Conservation (phyloP, 169 alveolate genomes). For the Plasmodium vinckei region DNA sequence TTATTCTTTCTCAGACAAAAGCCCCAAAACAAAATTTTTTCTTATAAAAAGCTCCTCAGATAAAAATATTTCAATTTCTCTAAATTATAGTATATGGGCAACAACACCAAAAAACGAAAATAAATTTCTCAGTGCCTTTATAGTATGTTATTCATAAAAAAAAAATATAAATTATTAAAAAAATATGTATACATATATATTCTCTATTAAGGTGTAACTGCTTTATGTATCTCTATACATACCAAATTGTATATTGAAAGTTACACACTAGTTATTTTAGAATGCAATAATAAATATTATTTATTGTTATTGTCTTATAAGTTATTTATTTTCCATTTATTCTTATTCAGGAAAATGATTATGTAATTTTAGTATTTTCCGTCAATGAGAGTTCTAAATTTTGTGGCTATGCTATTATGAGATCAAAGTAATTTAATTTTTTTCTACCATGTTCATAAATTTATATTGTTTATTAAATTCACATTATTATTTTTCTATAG, state of each 20-base stretch:
- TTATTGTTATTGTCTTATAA: neutral
- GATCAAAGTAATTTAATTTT: conserved; percentile 39
- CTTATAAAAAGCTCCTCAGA: conserved; percentile 81
- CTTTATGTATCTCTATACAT: too few species aligned
- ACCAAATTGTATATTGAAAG: too few species aligned
- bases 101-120: conserved; percentile 82
- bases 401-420: conserved; percentile 85
- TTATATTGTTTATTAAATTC: neutral
- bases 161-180: neutral
- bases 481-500: too few species aligned
- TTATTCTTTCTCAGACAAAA: conserved; percentile 14
- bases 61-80: conserved; percentile 74
- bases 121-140: conserved; percentile 66
- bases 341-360: conserved; percentile 75
- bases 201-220: neutral
- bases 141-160: conserved; percentile 20
- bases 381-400: conserved; percentile 81
- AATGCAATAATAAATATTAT: too few species aligned
- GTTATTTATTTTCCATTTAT: neutral
- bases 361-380: conserved; percentile 81
- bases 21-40: conserved; percentile 73
- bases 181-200: conserved; percentile 1
- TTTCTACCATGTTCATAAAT: neutral
- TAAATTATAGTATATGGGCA: conserved; percentile 82
- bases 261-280: too few species aligned